Evolutionary conservation across 495 filamentous ascomycete species (phyloP).

Genomic region (Hyaloscypha hepaticicola): DNA sequence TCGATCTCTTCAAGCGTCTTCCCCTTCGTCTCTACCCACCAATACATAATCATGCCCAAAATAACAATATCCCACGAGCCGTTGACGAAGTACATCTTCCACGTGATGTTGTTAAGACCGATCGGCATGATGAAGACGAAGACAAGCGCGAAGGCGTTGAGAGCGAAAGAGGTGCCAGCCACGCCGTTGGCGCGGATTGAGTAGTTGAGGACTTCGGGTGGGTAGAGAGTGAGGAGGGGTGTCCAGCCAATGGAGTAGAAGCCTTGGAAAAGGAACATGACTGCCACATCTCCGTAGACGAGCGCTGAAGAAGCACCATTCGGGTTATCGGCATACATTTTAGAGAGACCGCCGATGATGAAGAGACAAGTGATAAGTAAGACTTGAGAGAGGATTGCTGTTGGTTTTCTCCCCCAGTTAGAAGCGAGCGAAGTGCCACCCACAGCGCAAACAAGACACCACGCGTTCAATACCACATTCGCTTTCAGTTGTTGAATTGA

Average conservation of each 20-base stretch:
- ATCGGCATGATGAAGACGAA: conserved; percentile 49
- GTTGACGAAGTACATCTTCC: conserved; percentile 47
- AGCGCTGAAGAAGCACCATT: conserved; percentile 11
- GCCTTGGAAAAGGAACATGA: conserved; percentile 57
- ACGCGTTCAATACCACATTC: conserved; percentile 23
- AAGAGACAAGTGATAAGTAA: conserved; percentile 47
- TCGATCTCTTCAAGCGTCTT: conserved; percentile 32
- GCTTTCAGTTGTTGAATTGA: conserved; percentile 43
- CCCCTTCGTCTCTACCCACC: conserved; percentile 38
- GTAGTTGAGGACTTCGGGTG: conserved; percentile 52
- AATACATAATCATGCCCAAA: conserved; percentile 20
- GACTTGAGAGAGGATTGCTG: conserved; percentile 22
- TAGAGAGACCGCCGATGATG: conserved; percentile 49
- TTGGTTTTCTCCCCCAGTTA: conserved; percentile 20
- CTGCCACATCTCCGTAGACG: conserved; percentile 18
- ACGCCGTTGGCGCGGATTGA: conserved; percentile 52
- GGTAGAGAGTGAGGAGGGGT: conserved; percentile 59
- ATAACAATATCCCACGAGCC: conserved; percentile 32
- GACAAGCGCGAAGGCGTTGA: conserved; percentile 49
- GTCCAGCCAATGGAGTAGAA: conserved; percentile 62
- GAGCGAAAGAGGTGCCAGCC: conserved; percentile 45
- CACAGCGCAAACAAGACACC: conserved; percentile 24
- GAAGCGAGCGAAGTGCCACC: conserved; percentile 32
- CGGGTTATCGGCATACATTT: conserved; percentile 46
- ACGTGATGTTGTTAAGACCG: conserved; percentile 45